Evolutionary conservation across 495 filamentous ascomycete species (phyloP).

Genomic region (Endocarpon pusillum): DNA sequence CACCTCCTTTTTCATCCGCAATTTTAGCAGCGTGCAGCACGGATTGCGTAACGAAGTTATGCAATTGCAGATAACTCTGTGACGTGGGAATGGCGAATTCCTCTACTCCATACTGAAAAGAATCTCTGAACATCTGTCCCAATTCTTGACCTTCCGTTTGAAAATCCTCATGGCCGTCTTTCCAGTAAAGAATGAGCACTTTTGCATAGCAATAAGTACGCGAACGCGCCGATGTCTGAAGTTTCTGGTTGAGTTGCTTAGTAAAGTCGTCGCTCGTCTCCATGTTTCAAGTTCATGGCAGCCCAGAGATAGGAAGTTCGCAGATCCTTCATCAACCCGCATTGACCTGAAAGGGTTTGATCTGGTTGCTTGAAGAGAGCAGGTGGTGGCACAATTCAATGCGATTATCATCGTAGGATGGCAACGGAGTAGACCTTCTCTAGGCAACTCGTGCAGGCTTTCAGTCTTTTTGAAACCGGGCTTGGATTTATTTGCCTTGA

Average conservation of each 20-base stretch:
- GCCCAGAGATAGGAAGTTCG: too few species aligned
- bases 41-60: background rate
- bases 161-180: background rate
- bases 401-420: too few species aligned
- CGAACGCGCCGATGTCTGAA: background rate
- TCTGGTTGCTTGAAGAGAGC: too few species aligned
- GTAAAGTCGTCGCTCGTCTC: too few species aligned
- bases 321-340: too few species aligned
- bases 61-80: background rate
- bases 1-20: background rate
- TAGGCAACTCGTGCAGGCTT: too few species aligned
- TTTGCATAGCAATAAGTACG: background rate
- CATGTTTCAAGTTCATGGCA: too few species aligned
- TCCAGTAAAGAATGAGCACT: background rate
- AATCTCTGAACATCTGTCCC: background rate
- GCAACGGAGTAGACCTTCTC: too few species aligned
- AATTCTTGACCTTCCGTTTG: background rate
- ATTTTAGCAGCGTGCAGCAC: background rate
- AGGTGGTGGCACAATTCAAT: too few species aligned
- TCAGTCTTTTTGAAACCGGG: too few species aligned
- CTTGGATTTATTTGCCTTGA: too few species aligned
- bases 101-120: background rate
- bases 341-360: too few species aligned
- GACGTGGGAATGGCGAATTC: background rate
- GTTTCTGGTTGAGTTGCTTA: background rate